phyloP scores from a whole-genome alignment of 1,284 basidiomycete species.

The Abortiporus biennis region DNA sequence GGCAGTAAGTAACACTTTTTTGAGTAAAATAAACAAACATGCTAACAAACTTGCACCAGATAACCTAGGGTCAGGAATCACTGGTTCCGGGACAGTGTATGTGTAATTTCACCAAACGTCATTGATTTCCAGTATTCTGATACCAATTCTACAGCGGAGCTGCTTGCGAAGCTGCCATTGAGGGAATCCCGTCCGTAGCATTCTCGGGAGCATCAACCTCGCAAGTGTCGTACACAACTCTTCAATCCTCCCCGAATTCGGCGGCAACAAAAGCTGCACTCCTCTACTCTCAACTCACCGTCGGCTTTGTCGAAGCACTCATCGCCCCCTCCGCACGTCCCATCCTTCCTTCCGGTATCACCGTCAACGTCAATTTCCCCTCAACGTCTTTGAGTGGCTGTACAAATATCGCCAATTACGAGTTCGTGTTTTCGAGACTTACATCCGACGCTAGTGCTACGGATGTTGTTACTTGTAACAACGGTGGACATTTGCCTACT shows the following conservation, averaged over 20 bases:
- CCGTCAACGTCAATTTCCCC: slow-evolving; percentile 49
- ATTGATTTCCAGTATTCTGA: slow-evolving; percentile 7
- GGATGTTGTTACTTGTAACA: slow-evolving; percentile 39
- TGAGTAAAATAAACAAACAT: not conserved
- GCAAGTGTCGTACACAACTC: slow-evolving; percentile 41
- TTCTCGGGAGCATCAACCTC: slow-evolving; percentile 39
- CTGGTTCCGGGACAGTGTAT: slow-evolving; percentile 39
- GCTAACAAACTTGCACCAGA: slow-evolving; percentile 18
- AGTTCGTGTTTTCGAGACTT: slow-evolving; percentile 42
- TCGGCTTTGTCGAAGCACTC: slow-evolving; percentile 33
- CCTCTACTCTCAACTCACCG: slow-evolving; percentile 37
- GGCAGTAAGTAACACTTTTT: slow-evolving; percentile 28
- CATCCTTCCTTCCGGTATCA: slow-evolving; percentile 35
- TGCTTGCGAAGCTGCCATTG: slow-evolving; percentile 36
- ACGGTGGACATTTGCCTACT: slow-evolving; percentile 31
- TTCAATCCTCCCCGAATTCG: slow-evolving; percentile 27
- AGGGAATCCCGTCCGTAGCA: slow-evolving; percentile 43
- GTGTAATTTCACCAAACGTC: slow-evolving; percentile 18
- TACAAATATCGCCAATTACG: slow-evolving; percentile 28
- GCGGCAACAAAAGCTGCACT: slow-evolving; percentile 30
- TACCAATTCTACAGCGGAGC: slow-evolving; percentile 34
- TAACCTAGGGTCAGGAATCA: slow-evolving; percentile 29
- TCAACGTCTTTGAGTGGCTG: slow-evolving; percentile 30
- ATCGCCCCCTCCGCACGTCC: slow-evolving; percentile 25
- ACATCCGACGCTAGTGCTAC: slow-evolving; percentile 24